A percentile compares a stretch with the other conserved stretches of the same genome.
Evolutionary conservation across 2,329 filamentous ascomycete species (phyloP).

Genomic region (Cladosporium sp.): DNA sequence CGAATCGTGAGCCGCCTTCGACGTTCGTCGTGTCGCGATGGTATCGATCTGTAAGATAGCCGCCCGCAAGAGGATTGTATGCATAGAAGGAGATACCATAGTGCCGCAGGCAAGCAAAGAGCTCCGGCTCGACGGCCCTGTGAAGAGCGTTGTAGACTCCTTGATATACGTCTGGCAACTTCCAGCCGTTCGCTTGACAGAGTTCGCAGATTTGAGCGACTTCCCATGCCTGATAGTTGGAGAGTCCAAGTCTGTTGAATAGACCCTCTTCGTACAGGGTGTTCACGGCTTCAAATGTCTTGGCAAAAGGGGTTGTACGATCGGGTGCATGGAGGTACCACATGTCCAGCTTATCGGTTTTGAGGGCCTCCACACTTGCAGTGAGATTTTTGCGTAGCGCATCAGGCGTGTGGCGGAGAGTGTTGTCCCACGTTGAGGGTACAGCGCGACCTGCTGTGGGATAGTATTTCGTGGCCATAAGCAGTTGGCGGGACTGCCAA

Average conservation of each 20-base stretch:
- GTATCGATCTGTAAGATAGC: conserved; percentile 47
- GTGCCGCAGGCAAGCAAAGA: conserved; percentile 45
- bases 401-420: conserved; percentile 32
- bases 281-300: conserved; percentile 50
- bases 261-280: conserved; percentile 47
- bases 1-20: conserved; percentile 42
- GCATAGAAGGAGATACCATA: conserved; percentile 46
- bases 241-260: conserved; percentile 47
- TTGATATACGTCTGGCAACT: conserved; percentile 49
- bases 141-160: conserved; percentile 46
- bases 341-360: conserved; percentile 46
- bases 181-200: conserved; percentile 44
- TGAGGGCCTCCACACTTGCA: conserved; percentile 42
- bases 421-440: conserved; percentile 23
- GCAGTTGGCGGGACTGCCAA: conserved; percentile 29
- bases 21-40: conserved; percentile 31
- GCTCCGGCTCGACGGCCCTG: conserved; percentile 42
- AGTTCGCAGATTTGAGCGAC: conserved; percentile 51
- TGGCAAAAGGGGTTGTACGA: conserved; percentile 45
- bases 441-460: conserved; percentile 19
- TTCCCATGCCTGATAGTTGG: conserved; percentile 50
- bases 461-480: conserved; percentile 33
- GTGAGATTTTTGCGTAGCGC: conserved; percentile 39
- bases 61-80: conserved; percentile 49
- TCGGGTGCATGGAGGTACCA: conserved; percentile 56